Percentiles rank a stretch among this genome's conserved stretches.
These are phyloP conservation scores for Candida sp. DNA, from an alignment of 1,139 yeast species.

Conservation along the genomic window DNA sequence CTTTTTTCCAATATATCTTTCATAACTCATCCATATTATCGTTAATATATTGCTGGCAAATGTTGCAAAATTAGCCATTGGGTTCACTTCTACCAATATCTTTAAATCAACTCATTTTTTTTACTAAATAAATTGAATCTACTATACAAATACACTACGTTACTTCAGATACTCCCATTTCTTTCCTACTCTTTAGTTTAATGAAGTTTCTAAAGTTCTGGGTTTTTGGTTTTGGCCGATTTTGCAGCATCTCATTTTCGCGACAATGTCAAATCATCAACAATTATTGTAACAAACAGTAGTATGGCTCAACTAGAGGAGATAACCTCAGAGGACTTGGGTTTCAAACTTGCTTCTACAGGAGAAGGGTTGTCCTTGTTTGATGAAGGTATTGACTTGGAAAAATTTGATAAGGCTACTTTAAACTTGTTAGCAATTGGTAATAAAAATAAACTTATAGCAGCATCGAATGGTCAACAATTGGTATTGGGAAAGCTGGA, in stretches of 20 bases:
- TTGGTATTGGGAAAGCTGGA: slow-evolving; percentile 11
- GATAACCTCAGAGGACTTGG: slow-evolving; percentile 34
- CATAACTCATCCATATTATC: no score
- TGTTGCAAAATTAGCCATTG: no score
- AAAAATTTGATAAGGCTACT: slow-evolving; percentile 10
- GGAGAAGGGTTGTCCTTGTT: slow-evolving; percentile 27
- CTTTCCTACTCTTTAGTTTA: no score
- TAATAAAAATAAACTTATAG: slow-evolving; percentile 20
- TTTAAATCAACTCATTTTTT: no score
- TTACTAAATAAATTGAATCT: no score
- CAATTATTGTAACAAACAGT: neutral
- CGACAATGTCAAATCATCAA: neutral
- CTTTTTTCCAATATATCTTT: no score
- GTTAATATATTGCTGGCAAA: no score
- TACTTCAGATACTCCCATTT: no score
- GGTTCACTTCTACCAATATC: no score
- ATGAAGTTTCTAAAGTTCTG: no score
- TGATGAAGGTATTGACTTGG: slow-evolving; percentile 23
- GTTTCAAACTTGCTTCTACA: slow-evolving; percentile 27
- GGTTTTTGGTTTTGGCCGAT: neutral
- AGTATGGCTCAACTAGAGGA: slow-evolving; percentile 17
- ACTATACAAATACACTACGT: no score
- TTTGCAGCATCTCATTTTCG: slow-evolving; percentile 1
- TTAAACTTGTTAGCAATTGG: slow-evolving; percentile 29
- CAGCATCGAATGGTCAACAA: slow-evolving; percentile 26